Base-by-base conservation (phyloP, 2,329 filamentous ascomycete genomes). In the Aphanocladium album region DNA sequence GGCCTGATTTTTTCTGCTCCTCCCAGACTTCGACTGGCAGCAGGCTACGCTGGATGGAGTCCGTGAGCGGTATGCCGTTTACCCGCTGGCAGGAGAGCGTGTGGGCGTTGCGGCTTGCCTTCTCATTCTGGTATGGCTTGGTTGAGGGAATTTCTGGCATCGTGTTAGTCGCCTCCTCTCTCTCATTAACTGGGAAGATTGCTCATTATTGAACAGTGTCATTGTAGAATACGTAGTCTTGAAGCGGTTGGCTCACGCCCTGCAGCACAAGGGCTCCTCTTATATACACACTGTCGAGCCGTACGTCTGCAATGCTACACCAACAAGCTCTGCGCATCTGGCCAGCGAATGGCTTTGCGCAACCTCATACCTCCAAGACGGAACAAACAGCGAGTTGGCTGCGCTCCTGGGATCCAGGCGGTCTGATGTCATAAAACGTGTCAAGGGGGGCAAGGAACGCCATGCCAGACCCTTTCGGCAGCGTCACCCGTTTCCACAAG, bases 351-450 rank as follows among this genome's bases (percentile, higher is more conserved):
- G 35, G 30, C 9, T 30, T 11, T 39, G 35, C 11, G 35, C 35
- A 39, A 39, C 16, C 3, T 39, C 9, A 12, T 6, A 16, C 5
- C 7, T 39, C 11, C 11, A 39, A 16, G 30, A 39, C 35, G 3
- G 35, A 17, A 21, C 39, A 57, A 9, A 27, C 25, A 25, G 17
- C 41, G 11, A 51, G 3, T 12, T 39, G 16, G n/a, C 21, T 47
- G 11, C 21, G 39, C n/a, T 11, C 16, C 35, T 37, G 1, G 17
- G 27, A 23, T 23, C 27, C 23, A 47, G 25, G 49, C 57, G 57
- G 57, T 60, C 57, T 53, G 43, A 60, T 60, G 49, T 60, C 57
- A 60, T 59, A 37, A 39, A 35, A 30, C 37, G 47, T 59, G 57
- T 25, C 37, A 52, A 59, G 57, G 25, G 53, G 56, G 46, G 19